Evolutionary conservation across 208 protist species (phyloP).

Genomic region (Leptomonas pyrrhocoris): DNA sequence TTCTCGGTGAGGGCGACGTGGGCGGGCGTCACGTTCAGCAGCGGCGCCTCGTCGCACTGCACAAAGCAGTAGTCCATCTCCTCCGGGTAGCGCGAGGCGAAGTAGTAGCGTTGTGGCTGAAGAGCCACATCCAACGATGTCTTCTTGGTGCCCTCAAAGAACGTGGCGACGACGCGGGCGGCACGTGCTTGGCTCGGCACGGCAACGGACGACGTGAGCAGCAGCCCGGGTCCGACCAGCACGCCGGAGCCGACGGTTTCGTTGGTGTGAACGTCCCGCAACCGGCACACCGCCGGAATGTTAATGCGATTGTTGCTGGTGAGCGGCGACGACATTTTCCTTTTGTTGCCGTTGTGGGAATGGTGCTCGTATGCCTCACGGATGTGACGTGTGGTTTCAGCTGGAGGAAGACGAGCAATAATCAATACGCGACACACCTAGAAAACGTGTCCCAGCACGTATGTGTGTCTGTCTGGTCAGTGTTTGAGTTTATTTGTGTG

Average conservation of each 20-base stretch:
- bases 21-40: conserved; percentile 81
- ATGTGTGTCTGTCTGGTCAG: too few relatives aligned
- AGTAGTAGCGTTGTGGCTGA: conserved; percentile 75
- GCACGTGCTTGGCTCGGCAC: conserved; percentile 31
- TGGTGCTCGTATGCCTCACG: not conserved
- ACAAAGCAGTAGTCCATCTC: conserved; percentile 93
- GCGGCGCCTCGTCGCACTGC: conserved; percentile 66
- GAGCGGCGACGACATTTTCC: conserved; percentile 45
- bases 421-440: not conserved
- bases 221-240: conserved; percentile 65
- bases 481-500: too few relatives aligned
- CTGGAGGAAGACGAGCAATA: not conserved
- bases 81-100: conserved; percentile 76
- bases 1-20: conserved; percentile 67
- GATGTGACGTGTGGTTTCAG: too few relatives aligned
- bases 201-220: conserved; percentile 71
- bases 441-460: not conserved
- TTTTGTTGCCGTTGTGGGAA: not conserved
- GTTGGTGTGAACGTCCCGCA: conserved; percentile 42
- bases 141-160: conserved; percentile 93
- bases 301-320: conserved; percentile 77
- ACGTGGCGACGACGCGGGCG: conserved; percentile 62
- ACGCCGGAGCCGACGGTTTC: conserved; percentile 69
- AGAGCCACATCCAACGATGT: conserved; percentile 62
- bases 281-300: conserved; percentile 88